These are phyloP conservation scores for Phlyctochytrium planicorne DNA, from an alignment of 192 early-diverging fungal genomes.

Conservation along the genomic window DNA sequence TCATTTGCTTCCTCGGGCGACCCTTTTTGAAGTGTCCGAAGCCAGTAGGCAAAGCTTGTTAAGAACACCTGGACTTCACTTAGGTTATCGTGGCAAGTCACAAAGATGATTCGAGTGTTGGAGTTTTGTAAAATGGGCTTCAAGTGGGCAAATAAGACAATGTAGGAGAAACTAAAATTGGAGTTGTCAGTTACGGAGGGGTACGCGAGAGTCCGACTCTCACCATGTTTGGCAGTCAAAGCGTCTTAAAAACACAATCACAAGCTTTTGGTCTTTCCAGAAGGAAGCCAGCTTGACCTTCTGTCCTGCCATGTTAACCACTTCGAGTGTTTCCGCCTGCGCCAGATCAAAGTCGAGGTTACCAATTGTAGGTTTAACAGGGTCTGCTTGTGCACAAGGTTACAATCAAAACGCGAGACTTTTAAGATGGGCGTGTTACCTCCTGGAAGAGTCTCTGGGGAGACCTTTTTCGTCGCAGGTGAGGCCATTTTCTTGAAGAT, in stretches of 20 bases:
- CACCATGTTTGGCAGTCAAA: constrained; percentile 3
- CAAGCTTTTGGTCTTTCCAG: background rate
- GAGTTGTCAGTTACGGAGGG: too few species aligned
- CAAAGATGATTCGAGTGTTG: background rate
- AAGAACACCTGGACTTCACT: constrained; percentile 5
- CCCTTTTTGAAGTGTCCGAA: too few species aligned
- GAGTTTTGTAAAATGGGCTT: background rate
- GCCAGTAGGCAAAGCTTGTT: background rate
- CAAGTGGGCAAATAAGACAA: constrained; percentile 1
- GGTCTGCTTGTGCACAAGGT: too few species aligned
- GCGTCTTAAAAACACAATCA: background rate
- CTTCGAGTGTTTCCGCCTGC: too few species aligned
- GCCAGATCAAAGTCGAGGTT: too few species aligned
- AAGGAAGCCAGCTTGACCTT: background rate
- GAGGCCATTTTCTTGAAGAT: too few species aligned
- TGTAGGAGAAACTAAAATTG: constrained; percentile 1
- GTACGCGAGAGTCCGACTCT: background rate
- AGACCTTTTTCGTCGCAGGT: too few species aligned
- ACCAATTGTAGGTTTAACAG: too few species aligned
- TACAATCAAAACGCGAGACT: too few species aligned
- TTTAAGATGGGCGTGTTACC: background rate
- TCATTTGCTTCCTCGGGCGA: too few species aligned
- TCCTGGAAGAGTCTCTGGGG: background rate
- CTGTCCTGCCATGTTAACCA: background rate
- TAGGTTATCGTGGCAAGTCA: constrained; percentile 1